Conservation (phyloP, 208 protist species). For the Strigomonas oncopelti region DNA sequence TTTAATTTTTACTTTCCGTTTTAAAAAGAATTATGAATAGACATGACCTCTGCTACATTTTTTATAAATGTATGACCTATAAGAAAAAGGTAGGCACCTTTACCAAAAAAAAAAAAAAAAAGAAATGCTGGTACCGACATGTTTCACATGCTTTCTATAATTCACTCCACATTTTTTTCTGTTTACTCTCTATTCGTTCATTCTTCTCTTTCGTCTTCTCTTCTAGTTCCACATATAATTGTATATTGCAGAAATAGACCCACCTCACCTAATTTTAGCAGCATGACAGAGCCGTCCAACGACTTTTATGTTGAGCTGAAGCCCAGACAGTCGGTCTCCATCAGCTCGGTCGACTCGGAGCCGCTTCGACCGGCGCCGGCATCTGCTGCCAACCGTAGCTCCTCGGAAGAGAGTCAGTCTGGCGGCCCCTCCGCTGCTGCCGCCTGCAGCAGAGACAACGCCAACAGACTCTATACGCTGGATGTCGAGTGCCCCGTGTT, state of each 20-base stretch:
- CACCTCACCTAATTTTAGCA: no score
- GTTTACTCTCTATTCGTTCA: neutral
- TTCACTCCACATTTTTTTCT: neutral
- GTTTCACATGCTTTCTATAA: neutral
- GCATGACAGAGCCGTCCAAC: neutral
- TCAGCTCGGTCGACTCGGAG: conserved; percentile 83
- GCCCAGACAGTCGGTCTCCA: conserved; percentile 32
- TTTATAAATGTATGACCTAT: neutral
- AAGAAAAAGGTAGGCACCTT: no score
- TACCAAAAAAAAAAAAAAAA: no score
- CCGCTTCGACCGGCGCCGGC: conserved; percentile 33
- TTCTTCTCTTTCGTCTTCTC: neutral
- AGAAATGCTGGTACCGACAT: no score
- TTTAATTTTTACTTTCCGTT: neutral
- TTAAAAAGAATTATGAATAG: neutral
- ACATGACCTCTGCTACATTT: neutral
- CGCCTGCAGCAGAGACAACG: neutral
- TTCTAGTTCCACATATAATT: no score
- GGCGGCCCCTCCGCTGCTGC: neutral
- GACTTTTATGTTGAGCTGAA: conserved; percentile 4
- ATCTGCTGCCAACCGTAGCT: conserved; percentile 18
- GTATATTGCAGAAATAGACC: no score
- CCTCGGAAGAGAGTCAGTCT: neutral
- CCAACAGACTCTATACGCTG: neutral
- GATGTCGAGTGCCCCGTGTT: neutral